phyloP scores from a whole-genome alignment of 768 basidiomycete species.

The Guyanaporus albipodus region DNA sequence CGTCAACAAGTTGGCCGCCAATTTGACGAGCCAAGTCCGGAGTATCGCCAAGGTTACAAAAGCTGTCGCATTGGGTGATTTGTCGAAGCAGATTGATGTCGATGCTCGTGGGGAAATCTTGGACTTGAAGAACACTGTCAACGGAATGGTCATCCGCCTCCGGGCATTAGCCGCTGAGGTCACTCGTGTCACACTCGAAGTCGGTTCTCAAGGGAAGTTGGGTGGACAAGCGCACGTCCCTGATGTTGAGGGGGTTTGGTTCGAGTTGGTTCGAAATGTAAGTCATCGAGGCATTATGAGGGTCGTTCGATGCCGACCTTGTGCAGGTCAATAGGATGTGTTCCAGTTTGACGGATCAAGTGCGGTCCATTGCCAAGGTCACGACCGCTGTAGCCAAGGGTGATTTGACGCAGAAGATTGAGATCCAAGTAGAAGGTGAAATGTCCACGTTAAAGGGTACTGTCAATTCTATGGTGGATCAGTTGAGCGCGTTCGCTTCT shows the following conservation, averaged over 20 bases:
- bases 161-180: constrained; percentile 78
- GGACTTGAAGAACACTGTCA: constrained; percentile 66
- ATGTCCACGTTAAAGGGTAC: constrained; percentile 82
- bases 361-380: constrained; percentile 79
- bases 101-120: constrained; percentile 88
- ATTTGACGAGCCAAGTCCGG: constrained; percentile 60
- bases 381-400: constrained; percentile 90
- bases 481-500: constrained; percentile 78
- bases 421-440: constrained; percentile 84
- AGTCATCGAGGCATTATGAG: constrained; percentile 15
- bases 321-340: constrained; percentile 75
- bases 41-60: constrained; percentile 62
- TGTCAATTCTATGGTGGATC: constrained; percentile 94
- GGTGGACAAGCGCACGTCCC: constrained; percentile 87
- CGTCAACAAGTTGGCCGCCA: constrained; percentile 77
- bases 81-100: constrained; percentile 88
- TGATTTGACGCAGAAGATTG: constrained; percentile 89
- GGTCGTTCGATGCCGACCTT: constrained; percentile 7
- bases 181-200: constrained; percentile 79
- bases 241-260: constrained; percentile 91
- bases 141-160: constrained; percentile 47
- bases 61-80: constrained; percentile 83
- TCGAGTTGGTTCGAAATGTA: constrained; percentile 74
- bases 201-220: constrained; percentile 84
- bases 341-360: constrained; percentile 73